Conservation (phyloP, 192 early-diverging fungal species). For the Coemansia sp. region DNA sequence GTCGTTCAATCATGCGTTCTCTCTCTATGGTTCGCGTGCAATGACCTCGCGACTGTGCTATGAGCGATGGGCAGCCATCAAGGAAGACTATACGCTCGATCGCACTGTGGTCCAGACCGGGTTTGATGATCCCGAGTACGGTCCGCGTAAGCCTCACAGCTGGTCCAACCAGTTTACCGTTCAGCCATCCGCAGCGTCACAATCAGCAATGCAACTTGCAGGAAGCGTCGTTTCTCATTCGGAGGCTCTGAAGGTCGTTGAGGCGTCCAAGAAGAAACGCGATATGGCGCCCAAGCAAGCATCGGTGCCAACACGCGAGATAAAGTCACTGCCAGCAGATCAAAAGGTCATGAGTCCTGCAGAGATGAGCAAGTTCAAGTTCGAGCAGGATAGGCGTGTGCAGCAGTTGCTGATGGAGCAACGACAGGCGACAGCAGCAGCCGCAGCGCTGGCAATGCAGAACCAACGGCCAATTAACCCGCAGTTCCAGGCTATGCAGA, state of each 20-base stretch:
- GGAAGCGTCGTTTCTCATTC: slow-evolving; percentile 33
- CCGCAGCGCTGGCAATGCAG: slow-evolving; percentile 39
- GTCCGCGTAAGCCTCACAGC: slow-evolving; percentile 22
- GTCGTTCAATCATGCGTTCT: slow-evolving; percentile 41
- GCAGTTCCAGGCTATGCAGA: slow-evolving; percentile 23
- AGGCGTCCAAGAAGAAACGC: slow-evolving; percentile 44
- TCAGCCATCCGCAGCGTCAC: slow-evolving; percentile 14
- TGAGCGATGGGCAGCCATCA: slow-evolving; percentile 47
- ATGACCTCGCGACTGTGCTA: slow-evolving; percentile 34
- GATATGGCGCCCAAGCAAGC: slow-evolving; percentile 27
- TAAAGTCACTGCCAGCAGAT: slow-evolving; percentile 31
- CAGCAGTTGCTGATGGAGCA: slow-evolving; percentile 49
- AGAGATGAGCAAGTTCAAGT: slow-evolving; percentile 45
- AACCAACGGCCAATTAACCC: slow-evolving; percentile 26
- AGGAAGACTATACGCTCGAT: slow-evolving; percentile 44
- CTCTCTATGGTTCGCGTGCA: slow-evolving; percentile 37
- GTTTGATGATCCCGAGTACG: slow-evolving; percentile 48
- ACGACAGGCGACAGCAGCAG: slow-evolving; percentile 42
- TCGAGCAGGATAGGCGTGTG: slow-evolving; percentile 38
- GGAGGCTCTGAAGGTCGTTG: slow-evolving; percentile 27
- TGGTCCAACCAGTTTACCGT: slow-evolving; percentile 33
- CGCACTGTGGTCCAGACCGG: slow-evolving; percentile 38
- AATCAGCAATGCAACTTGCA: slow-evolving; percentile 47
- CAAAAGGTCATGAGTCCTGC: slow-evolving; percentile 47
- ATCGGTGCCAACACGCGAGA: slow-evolving; percentile 41